phyloP scores from a whole-genome alignment of 768 basidiomycete species.

The Suillus tomentosus region DNA sequence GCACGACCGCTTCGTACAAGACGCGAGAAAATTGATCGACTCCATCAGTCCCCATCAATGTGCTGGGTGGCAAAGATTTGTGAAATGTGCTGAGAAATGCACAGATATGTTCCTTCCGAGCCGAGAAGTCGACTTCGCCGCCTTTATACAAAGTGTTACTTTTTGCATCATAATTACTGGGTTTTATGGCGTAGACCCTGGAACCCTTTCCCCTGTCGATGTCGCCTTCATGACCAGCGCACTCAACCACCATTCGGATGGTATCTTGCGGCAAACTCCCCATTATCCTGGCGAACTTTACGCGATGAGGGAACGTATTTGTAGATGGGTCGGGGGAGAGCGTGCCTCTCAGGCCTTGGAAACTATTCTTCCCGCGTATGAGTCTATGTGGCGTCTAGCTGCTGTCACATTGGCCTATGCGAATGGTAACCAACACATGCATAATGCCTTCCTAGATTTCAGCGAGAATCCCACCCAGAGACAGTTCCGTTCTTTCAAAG shows the following conservation, averaged over 20 bases:
- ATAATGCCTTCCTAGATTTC: conserved; percentile 39
- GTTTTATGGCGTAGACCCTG: conserved; percentile 35
- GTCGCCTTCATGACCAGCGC: conserved; percentile 38
- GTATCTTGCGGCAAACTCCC: background rate
- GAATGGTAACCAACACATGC: conserved; percentile 23
- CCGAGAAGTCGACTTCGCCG: conserved; percentile 32
- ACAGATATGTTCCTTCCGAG: conserved; percentile 17
- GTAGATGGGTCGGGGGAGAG: conserved; percentile 39
- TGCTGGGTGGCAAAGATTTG: background rate
- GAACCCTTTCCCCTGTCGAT: conserved; percentile 31
- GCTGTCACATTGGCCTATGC: conserved; percentile 45
- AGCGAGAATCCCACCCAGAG: conserved; percentile 30
- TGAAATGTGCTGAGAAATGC: background rate
- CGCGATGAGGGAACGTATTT: conserved; percentile 32
- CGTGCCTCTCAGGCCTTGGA: conserved; percentile 39
- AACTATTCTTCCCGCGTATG: conserved; percentile 59
- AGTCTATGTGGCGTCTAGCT: conserved; percentile 63
- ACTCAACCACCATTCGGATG: conserved; percentile 33
- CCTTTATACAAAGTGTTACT: conserved; percentile 46
- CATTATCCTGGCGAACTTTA: conserved; percentile 28
- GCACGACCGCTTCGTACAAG: background rate
- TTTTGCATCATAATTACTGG: conserved; percentile 45
- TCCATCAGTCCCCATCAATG: background rate
- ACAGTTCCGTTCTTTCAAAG: conserved; percentile 19
- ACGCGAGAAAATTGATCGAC: background rate